Conservation (phyloP, 2,329 filamentous ascomycete genomes). For the Hypoxylon sp. region DNA sequence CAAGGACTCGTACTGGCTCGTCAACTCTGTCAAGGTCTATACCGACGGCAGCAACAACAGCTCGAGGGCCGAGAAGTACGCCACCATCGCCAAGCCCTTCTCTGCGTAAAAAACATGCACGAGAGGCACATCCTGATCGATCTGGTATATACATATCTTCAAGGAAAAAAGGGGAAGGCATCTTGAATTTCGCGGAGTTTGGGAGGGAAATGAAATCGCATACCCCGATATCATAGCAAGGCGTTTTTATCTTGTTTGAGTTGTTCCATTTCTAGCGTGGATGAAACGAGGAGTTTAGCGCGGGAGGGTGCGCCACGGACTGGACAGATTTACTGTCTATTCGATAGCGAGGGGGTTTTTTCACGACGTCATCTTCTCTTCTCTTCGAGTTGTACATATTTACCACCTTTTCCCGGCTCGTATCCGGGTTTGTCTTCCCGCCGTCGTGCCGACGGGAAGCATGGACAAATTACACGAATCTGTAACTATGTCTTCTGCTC, state of each 20-base stretch:
- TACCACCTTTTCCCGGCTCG: neutral
- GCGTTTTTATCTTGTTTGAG: slow-evolving; percentile 6
- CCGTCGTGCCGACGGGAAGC: neutral
- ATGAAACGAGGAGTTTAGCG: neutral
- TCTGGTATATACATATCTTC: slow-evolving; percentile 1
- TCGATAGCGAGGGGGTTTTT: neutral
- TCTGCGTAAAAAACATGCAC: slow-evolving; percentile 30
- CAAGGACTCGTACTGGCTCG: slow-evolving; percentile 75
- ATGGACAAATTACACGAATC: neutral
- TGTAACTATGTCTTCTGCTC: neutral
- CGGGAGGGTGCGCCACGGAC: neutral
- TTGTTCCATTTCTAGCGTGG: neutral
- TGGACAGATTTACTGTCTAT: neutral
- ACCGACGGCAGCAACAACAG: slow-evolving; percentile 15
- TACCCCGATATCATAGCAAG: slow-evolving; percentile 10
- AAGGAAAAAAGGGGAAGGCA: neutral
- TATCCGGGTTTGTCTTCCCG: neutral
- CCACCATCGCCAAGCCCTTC: slow-evolving; percentile 29
- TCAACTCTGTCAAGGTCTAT: slow-evolving; percentile 76
- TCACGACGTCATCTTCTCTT: neutral
- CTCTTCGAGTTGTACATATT: slow-evolving; percentile 4
- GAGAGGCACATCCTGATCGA: neutral
- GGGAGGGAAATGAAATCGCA: neutral
- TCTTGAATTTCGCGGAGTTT: slow-evolving; percentile 2
- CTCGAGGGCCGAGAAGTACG: slow-evolving; percentile 6